Evolutionary conservation across 192 early-diverging fungal species (phyloP).

Genomic region (Rhizophagus clarus): DNA sequence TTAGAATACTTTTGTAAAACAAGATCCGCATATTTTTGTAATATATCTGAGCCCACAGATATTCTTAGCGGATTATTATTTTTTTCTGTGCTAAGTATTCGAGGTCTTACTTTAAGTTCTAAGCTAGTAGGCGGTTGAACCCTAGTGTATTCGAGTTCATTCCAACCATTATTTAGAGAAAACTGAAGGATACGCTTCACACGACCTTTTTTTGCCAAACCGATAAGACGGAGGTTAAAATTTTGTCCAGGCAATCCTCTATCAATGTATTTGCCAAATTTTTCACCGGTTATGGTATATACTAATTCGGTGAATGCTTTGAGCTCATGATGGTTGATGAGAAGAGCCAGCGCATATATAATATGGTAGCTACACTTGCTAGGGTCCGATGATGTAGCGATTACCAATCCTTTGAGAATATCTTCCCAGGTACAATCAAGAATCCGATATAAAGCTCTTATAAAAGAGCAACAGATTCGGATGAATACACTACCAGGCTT

Average conservation of each 20-base stretch:
- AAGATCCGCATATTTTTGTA: slow-evolving; percentile 18
- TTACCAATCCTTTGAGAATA: not conserved
- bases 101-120: slow-evolving; percentile 13
- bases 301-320: slow-evolving; percentile 24
- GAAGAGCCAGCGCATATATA: slow-evolving; percentile 18
- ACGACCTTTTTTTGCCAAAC: too few relatives aligned
- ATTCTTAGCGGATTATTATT: too few relatives aligned
- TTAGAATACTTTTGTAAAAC: slow-evolving; percentile 30
- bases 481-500: not conserved
- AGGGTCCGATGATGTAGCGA: slow-evolving; percentile 7
- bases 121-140: slow-evolving; percentile 27
- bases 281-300: too few relatives aligned
- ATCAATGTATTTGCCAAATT: too few relatives aligned
- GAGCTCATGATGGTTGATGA: slow-evolving; percentile 12
- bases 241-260: slow-evolving; percentile 20
- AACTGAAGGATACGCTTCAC: too few relatives aligned
- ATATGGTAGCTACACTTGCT: slow-evolving; percentile 23
- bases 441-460: slow-evolving; percentile 14
- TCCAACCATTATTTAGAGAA: too few relatives aligned
- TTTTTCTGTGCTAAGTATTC: slow-evolving; percentile 23
- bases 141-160: too few relatives aligned
- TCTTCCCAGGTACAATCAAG: slow-evolving; percentile 16
- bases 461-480: too few relatives aligned
- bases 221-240: slow-evolving; percentile 6
- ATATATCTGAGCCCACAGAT: too few relatives aligned